Percentiles rank a stretch among this genome's conserved stretches.
phyloP scores from a whole-genome alignment of 2,329 filamentous ascomycete species.

The Aspergillus novoparasiticus region DNA sequence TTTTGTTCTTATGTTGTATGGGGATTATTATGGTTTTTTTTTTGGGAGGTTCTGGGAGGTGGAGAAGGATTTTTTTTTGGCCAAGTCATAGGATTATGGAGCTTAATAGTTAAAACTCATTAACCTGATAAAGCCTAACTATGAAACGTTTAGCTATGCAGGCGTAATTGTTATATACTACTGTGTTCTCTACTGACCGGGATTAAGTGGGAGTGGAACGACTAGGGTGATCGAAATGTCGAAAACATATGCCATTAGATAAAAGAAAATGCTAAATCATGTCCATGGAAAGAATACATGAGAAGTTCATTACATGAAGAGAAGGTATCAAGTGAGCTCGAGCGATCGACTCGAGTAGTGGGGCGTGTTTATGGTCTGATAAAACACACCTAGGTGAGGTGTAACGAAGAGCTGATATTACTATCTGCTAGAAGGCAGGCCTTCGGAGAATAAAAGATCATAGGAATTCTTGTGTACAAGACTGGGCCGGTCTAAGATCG shows the following conservation, averaged over 20 bases:
- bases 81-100: no score
- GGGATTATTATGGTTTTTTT: no score
- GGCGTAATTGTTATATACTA: no score
- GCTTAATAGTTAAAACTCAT: no score
- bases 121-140: no score
- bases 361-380: neutral
- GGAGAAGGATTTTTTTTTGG: no score
- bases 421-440: conserved; percentile 2
- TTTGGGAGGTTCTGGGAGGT: no score
- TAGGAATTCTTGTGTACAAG: conserved; percentile 1
- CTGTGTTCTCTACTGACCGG: no score
- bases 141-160: no score
- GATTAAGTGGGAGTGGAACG: neutral
- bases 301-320: conserved; percentile 12
- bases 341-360: neutral
- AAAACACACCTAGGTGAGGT: neutral
- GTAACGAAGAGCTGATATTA: conserved; percentile 2
- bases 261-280: neutral
- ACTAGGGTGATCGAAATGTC: neutral
- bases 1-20: no score
- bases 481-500: neutral
- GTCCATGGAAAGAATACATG: conserved; percentile 5
- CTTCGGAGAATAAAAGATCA: conserved; percentile 7
- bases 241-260: conserved; percentile 10
- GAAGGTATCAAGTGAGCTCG: neutral